Evolutionary conservation across 305 asterid genomes (phyloP).

Genomic region (Solanum hybrid): DNA sequence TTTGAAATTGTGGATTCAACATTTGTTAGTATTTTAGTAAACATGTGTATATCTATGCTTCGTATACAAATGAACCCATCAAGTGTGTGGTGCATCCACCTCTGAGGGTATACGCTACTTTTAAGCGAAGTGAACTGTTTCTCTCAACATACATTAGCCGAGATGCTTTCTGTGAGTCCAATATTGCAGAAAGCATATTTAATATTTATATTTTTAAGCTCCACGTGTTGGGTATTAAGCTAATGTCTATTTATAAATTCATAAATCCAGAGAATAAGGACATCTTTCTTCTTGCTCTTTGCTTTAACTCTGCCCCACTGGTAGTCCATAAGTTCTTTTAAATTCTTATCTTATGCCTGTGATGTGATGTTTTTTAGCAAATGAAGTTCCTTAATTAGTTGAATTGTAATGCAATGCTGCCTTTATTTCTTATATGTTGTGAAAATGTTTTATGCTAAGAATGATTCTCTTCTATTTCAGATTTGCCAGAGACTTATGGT

Average conservation of each 20-base stretch:
- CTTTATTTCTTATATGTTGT: neutral
- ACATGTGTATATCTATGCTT: neutral
- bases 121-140: no score
- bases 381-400: neutral
- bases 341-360: neutral
- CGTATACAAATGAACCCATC: no score
- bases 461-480: slow-evolving; percentile 16
- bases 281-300: no score
- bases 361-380: neutral
- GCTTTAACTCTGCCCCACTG: neutral
- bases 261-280: no score
- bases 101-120: no score
- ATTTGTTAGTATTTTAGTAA: neutral
- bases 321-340: neutral
- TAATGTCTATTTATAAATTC: no score
- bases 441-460: neutral
- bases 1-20: neutral
- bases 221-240: no score
- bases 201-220: no score
- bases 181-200: no score
- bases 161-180: no score
- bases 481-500: slow-evolving; percentile 85
- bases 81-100: no score
- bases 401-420: neutral
- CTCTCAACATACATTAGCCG: no score